Evolutionary conservation across 2,329 filamentous ascomycete species (phyloP), one percentile per base, ranked within the genome.

Genomic region (Hortaea sp.): DNA sequence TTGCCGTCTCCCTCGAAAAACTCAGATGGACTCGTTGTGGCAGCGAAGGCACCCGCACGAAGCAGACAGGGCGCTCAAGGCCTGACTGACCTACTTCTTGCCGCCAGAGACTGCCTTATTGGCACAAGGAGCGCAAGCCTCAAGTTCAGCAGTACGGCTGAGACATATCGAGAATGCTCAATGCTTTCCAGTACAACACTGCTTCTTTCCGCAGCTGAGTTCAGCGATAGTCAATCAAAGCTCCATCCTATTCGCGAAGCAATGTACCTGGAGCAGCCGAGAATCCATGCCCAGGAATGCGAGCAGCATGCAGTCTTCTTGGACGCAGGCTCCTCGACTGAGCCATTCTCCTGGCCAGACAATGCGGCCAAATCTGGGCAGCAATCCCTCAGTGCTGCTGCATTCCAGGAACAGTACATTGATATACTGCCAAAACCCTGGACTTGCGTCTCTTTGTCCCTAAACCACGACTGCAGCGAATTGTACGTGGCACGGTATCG

Each of bases 401-500:
- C 73, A 28, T 94, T 95, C 58, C 85, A 90, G 61, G 74, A 76
- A 52, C 78, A 89, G 40, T 95, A 88, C 56, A 75, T 95, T 43
- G 85, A 95, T 58, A 84, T 90, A 42, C 80, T 98, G 5, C 94
- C 92, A 0, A 68, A 73, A 35, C 73, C 76, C 5, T 98, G 92
- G 92, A 88, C 81, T 41, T 84, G 89, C 1, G 71, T 98, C 7
- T 97, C 89, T 0, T 70, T 98, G 39, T 85, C 85, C 0, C 67
- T 98, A 11, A 92, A 85, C 59, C 85, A 94, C 44, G 83, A 82
- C 54, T 78, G 76, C 35, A 84, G 87, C 45, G 92, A 97, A 60
- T 76, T 98, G 4, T 88, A 86, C 55, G 82, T 97, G 51, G 89
- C 87, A n/a, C 88, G 88, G 57, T 79, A 95, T 31, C 81, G 86